phyloP scores from a whole-genome alignment of 2,329 filamentous ascomycete genomes.

The Penicillium sp. region DNA sequence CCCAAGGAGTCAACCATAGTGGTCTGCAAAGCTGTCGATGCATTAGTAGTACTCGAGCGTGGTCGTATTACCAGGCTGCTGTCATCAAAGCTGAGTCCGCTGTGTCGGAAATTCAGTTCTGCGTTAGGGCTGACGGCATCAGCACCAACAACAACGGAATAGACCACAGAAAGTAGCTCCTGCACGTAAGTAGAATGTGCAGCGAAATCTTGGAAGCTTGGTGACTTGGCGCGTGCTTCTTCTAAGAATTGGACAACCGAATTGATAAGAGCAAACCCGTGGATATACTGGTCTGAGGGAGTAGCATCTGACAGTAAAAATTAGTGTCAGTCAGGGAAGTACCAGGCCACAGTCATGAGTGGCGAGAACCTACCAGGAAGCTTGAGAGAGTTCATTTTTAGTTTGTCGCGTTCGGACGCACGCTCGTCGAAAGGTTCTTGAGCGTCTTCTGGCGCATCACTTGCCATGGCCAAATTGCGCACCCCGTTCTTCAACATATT shows the following conservation, averaged over 20 bases:
- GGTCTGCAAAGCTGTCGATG: constrained; percentile 67
- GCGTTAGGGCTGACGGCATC: constrained; percentile 79
- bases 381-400: constrained; percentile 14
- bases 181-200: constrained; percentile 77
- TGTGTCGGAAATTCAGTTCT: constrained; percentile 81
- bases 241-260: constrained; percentile 76
- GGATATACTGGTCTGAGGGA: constrained; percentile 1
- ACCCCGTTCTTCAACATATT: constrained; percentile 85
- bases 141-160: constrained; percentile 82
- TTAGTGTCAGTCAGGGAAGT: neutral
- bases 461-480: constrained; percentile 61
- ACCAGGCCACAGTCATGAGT: neutral
- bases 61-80: constrained; percentile 80
- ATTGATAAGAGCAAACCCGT: constrained; percentile 59
- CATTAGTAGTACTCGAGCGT: constrained; percentile 55
- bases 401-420: neutral
- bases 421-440: constrained; percentile 9
- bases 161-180: constrained; percentile 74
- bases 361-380: constrained; percentile 12
- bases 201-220: constrained; percentile 78
- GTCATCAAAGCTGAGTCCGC: constrained; percentile 78
- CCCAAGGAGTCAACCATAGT: constrained; percentile 57
- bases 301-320: constrained; percentile 6
- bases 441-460: constrained; percentile 47
- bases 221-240: constrained; percentile 73